Evolutionary conservation across 495 filamentous ascomycete genomes (phyloP).

Genomic region (Hypomontagnella monticulosa): DNA sequence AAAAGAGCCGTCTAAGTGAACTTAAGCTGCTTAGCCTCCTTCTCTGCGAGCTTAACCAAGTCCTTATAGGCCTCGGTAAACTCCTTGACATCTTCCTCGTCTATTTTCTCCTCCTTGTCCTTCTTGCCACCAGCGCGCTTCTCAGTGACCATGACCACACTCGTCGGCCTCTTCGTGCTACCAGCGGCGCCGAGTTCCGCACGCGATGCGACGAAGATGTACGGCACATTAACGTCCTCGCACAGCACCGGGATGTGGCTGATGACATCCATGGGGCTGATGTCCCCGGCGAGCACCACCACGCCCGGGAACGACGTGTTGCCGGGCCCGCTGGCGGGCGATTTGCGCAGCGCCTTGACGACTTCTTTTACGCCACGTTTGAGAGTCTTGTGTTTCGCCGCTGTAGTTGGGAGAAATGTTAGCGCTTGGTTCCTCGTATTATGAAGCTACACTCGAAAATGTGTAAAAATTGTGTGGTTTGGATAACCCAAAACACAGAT

Average conservation of each 20-base stretch:
- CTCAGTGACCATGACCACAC: slow-evolving; percentile 85
- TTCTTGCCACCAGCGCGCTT: slow-evolving; percentile 57
- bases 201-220: slow-evolving; percentile 87
- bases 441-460: neutral
- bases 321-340: slow-evolving; percentile 66
- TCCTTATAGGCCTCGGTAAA: slow-evolving; percentile 78
- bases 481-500: too few species aligned
- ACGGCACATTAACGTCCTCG: slow-evolving; percentile 95
- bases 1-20: slow-evolving; percentile 15
- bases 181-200: slow-evolving; percentile 92
- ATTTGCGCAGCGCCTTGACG: slow-evolving; percentile 95
- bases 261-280: slow-evolving; percentile 97
- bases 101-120: slow-evolving; percentile 54
- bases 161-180: slow-evolving; percentile 92
- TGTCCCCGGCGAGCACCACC: slow-evolving; percentile 93
- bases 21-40: slow-evolving; percentile 64
- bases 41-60: slow-evolving; percentile 75
- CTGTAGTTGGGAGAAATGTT: slow-evolving; percentile 56
- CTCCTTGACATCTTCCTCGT: slow-evolving; percentile 64
- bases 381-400: slow-evolving; percentile 89
- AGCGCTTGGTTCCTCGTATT: slow-evolving; percentile 11
- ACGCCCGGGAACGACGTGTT: slow-evolving; percentile 70
- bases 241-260: slow-evolving; percentile 96
- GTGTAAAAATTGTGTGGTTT: neutral
- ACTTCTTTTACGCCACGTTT: slow-evolving; percentile 98